A percentile compares a stretch with the other conserved stretches of the same genome.
These are phyloP conservation scores for Malus hybrid DNA, from an alignment of 331 rosid species.

Conservation along the genomic window DNA sequence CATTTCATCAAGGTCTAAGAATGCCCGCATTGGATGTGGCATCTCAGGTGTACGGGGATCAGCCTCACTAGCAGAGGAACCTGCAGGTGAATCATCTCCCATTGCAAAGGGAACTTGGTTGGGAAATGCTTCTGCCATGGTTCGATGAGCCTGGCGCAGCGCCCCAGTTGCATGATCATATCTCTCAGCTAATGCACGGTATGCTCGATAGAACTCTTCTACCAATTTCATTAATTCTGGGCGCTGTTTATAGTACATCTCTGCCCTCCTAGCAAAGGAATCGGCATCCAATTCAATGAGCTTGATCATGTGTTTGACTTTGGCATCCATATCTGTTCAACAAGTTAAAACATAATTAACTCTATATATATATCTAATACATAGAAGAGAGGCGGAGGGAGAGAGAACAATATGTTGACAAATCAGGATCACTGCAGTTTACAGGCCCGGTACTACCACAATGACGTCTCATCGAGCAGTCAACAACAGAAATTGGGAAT, in stretches of 20 bases:
- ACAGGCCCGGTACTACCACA: not conserved
- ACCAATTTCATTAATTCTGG: conserved; percentile 98
- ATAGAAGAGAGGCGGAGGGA: not conserved
- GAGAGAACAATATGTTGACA: not conserved
- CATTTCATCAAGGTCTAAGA: conserved; percentile 48
- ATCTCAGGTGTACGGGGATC: conserved; percentile 67
- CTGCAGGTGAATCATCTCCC: conserved; percentile 52
- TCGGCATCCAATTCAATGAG: conserved; percentile 98
- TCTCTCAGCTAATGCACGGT: conserved; percentile 95
- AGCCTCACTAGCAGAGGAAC: conserved; percentile 27
- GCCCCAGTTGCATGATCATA: conserved; percentile 92
- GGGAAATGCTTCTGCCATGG: conserved; percentile 94
- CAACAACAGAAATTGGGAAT: not conserved
- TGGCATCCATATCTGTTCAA: conserved; percentile 82
- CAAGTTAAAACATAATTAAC: conserved; percentile 3
- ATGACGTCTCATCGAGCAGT: not conserved
- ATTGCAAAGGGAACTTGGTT: conserved; percentile 60
- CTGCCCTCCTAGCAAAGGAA: conserved; percentile 99
- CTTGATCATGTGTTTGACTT: conserved; percentile 95
- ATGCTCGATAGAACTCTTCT: conserved; percentile 92
- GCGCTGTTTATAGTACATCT: conserved; percentile 93
- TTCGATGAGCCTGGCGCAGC: conserved; percentile 86
- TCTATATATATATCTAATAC: not conserved
- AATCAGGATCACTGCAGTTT: not conserved
- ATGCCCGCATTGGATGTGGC: conserved; percentile 33